Evolutionary conservation across 805 yeast species (phyloP).

Genomic region (Soucietia sequanensis): DNA sequence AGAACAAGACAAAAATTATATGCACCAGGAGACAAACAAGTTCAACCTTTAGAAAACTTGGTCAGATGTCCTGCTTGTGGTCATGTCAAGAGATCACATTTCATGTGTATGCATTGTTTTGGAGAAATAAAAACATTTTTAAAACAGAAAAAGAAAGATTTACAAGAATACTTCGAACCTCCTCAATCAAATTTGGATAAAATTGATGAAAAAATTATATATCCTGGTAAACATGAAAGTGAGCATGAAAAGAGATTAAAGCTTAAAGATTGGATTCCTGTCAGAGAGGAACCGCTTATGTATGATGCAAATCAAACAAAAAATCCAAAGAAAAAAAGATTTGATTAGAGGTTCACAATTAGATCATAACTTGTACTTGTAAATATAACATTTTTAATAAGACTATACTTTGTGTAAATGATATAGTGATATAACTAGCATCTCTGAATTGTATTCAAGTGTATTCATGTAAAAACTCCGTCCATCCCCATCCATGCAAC

Average conservation of each 20-base stretch:
- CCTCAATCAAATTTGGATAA: conserved; percentile 51
- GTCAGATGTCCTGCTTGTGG: conserved; percentile 97
- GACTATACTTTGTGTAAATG: no score
- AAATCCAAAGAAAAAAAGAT: conserved; percentile 14
- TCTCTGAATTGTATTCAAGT: no score
- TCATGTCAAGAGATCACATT: conserved; percentile 82
- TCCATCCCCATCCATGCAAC: no score
- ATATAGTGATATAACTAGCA: no score
- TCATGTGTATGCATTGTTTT: conserved; percentile 91
- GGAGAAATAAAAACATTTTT: conserved; percentile 75
- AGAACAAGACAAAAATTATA: conserved; percentile 81
- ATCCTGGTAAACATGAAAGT: conserved; percentile 65
- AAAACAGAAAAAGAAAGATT: conserved; percentile 46
- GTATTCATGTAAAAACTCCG: no score
- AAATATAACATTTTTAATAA: no score
- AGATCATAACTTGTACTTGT: no score
- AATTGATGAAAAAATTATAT: conserved; percentile 61
- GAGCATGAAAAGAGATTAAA: conserved; percentile 29
- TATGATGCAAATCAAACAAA: conserved; percentile 24
- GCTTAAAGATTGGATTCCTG: conserved; percentile 45
- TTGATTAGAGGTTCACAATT: no score
- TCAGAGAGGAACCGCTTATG: conserved; percentile 41
- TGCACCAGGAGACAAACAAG: conserved; percentile 80
- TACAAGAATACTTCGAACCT: conserved; percentile 24
- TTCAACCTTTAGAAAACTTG: conserved; percentile 70